Conservation (phyloP, 2,329 filamentous ascomycete genomes). For the Lachnellula hyalina region DNA sequence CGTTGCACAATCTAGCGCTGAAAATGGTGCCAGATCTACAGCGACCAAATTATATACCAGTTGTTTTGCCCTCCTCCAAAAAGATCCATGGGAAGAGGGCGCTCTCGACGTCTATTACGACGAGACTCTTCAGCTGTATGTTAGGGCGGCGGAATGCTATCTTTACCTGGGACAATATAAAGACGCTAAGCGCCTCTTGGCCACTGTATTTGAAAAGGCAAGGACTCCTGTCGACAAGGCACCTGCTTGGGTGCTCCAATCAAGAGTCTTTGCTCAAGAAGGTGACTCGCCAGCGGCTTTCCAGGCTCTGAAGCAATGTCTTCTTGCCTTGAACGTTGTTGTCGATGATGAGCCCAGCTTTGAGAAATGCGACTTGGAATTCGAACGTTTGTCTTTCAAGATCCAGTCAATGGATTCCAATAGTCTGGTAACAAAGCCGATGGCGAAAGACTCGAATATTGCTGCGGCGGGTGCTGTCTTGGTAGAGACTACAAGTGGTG, state of each 20-base stretch:
- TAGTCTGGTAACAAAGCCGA: slow-evolving; percentile 40
- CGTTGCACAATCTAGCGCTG: slow-evolving; percentile 71
- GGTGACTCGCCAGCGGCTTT: slow-evolving; percentile 69
- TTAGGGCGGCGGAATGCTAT: slow-evolving; percentile 76
- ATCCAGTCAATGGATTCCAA: slow-evolving; percentile 53
- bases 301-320: slow-evolving; percentile 62
- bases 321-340: slow-evolving; percentile 62
- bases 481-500: slow-evolving; percentile 62
- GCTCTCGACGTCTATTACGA: slow-evolving; percentile 73
- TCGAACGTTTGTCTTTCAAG: slow-evolving; percentile 55
- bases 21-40: slow-evolving; percentile 77
- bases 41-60: slow-evolving; percentile 76
- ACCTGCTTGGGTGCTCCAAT: slow-evolving; percentile 76
- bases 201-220: slow-evolving; percentile 64
- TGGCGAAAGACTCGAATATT: slow-evolving; percentile 47
- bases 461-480: slow-evolving; percentile 64
- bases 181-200: slow-evolving; percentile 63
- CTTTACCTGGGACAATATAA: slow-evolving; percentile 70
- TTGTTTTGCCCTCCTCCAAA: slow-evolving; percentile 73
- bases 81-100: slow-evolving; percentile 68
- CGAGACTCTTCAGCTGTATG: slow-evolving; percentile 75
- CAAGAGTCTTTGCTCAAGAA: slow-evolving; percentile 68
- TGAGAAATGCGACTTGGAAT: slow-evolving; percentile 72
- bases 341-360: slow-evolving; percentile 63
- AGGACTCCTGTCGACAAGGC: slow-evolving; percentile 73